Conservation (phyloP, 371 early-diverging fungal species). For the Phascolomyces articulosus region DNA sequence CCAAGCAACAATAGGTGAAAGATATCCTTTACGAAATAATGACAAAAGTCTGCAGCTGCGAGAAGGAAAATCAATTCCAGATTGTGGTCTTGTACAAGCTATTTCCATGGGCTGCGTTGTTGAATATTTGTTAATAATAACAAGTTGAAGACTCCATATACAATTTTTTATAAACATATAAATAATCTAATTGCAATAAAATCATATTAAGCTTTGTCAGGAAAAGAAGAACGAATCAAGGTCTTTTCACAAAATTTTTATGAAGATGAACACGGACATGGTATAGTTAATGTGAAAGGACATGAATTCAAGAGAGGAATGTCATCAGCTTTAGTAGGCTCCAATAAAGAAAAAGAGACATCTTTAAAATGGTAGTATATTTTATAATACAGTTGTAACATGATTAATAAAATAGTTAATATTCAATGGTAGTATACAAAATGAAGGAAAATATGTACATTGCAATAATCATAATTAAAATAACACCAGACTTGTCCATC, state of each 20-base stretch:
- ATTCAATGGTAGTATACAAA: too few relatives aligned
- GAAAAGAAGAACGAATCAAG: constrained; percentile 28
- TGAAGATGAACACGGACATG: constrained; percentile 31
- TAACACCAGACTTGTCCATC: constrained; percentile 33
- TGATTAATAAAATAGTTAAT: too few relatives aligned
- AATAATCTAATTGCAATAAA: neutral
- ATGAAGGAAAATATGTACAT: too few relatives aligned
- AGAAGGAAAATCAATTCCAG: constrained; percentile 52
- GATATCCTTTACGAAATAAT: constrained; percentile 31
- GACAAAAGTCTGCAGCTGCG: constrained; percentile 37
- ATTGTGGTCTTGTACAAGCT: constrained; percentile 66
- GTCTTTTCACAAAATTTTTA: constrained; percentile 29
- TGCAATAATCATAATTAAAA: too few relatives aligned
- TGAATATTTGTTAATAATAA: constrained; percentile 37
- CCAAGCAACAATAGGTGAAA: constrained; percentile 66
- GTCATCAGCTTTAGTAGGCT: too few relatives aligned
- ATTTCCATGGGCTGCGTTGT: constrained; percentile 66
- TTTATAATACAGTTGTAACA: too few relatives aligned
- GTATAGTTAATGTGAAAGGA: too few relatives aligned
- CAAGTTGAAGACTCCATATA: too few relatives aligned
- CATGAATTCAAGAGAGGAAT: too few relatives aligned
- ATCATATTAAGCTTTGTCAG: neutral
- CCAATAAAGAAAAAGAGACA: too few relatives aligned
- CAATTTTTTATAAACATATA: neutral
- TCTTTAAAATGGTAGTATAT: too few relatives aligned